These are phyloP conservation scores for Thermomyces lanuginosus DNA, from an alignment of 2,329 filamentous ascomycete genomes.

Conservation along the genomic window DNA sequence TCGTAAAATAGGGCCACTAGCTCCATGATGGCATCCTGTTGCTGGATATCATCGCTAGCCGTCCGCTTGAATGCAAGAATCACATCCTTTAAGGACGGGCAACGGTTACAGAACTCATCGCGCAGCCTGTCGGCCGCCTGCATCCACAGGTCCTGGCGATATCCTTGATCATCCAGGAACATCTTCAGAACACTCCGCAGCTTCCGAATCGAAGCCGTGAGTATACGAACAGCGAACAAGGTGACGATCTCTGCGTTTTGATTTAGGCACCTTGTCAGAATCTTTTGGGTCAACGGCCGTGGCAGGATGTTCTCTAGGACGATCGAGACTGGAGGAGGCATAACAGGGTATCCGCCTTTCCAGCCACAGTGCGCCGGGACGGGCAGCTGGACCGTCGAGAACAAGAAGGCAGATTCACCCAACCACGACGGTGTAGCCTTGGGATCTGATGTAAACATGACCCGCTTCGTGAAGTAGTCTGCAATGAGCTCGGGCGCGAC, in stretches of 20 bases:
- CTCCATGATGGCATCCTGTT: constrained; percentile 62
- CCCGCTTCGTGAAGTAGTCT: constrained; percentile 70
- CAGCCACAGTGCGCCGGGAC: constrained; percentile 59
- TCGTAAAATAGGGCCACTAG: constrained; percentile 75
- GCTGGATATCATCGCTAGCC: constrained; percentile 51
- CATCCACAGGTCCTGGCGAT: constrained; percentile 43
- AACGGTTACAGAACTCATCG: constrained; percentile 59
- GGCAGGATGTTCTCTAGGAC: constrained; percentile 78
- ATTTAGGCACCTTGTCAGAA: constrained; percentile 61
- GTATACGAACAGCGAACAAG: constrained; percentile 66
- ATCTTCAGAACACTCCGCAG: constrained; percentile 47
- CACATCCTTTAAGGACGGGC: constrained; percentile 68
- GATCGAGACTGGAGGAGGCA: constrained; percentile 63
- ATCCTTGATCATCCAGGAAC: constrained; percentile 35
- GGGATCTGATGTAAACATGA: constrained; percentile 70
- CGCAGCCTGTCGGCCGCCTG: constrained; percentile 52
- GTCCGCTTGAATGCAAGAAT: constrained; percentile 57
- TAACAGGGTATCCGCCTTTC: constrained; percentile 41
- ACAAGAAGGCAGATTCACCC: constrained; percentile 77
- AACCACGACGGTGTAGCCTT: constrained; percentile 91
- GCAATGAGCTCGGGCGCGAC: constrained; percentile 73
- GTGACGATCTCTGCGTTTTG: constrained; percentile 63
- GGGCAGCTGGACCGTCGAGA: constrained; percentile 59
- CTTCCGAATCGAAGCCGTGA: constrained; percentile 67
- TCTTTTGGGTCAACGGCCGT: constrained; percentile 62